Evolutionary conservation across 2,329 filamentous ascomycete genomes (phyloP), one percentile per base, ranked within the genome.

Genomic region (Apiospora sp.): DNA sequence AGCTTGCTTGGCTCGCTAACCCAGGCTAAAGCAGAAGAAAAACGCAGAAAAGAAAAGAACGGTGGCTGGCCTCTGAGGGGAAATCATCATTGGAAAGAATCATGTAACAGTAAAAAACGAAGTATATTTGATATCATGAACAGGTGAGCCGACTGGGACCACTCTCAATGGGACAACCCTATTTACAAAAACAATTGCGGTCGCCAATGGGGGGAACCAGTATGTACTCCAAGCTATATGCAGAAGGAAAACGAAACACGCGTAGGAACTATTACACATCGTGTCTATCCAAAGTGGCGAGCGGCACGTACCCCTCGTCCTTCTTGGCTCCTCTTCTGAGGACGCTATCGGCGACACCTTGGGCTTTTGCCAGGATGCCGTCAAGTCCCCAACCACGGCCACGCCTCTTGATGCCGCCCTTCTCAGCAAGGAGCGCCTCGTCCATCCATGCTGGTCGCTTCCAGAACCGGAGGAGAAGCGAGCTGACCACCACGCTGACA

Each of bases 381-480:
- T 81, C 80, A 7, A 84, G 71, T 44, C 81, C 80, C 80, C 83
- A 83, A 34, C 86, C 85, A 67, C 82, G 81, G 75, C 81, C 84
- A 78, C 83, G 84, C 75, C 79, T 83, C 78, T 82, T 79, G 51
- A 84, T 76, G 4, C 84, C 84, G 44, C 87, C 86, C 71, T 89
- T 89, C 76, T 88, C 87, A 76, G 92, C 90, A 44, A 92, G 84
- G 19, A 87, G 85, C 8, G 89, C 89, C 75, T 93, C 90, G 67
- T 94, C 90, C 93, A 98, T 96, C 95, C 95, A 98, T 43, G 84
- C 83, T 0, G 96, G 96, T 22, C 95, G 87, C 75, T 86, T 90
- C 95, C 96, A 98, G 81, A 94, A 92, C 81, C 94, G 97, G 74
- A 99, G 86, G 51, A 97, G 87, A 72, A 99, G 84, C 77, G 92